phyloP scores from a whole-genome alignment of 805 yeast genomes.

The Teunomyces tritomae region DNA sequence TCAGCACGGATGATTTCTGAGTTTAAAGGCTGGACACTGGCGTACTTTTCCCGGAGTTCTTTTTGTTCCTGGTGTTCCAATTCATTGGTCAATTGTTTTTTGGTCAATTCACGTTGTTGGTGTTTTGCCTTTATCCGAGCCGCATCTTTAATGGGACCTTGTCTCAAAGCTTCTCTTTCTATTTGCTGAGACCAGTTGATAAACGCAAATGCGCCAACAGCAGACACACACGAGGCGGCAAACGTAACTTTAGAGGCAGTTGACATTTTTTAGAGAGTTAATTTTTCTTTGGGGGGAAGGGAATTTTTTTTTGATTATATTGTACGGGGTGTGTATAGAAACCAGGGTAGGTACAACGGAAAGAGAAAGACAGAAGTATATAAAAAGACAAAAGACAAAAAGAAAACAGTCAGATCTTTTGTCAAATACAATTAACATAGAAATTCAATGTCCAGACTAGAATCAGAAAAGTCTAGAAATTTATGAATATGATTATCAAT shows the following conservation, averaged over 20 bases:
- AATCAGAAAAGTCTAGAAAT: too few relatives aligned
- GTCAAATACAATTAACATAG: too few relatives aligned
- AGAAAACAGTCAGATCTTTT: too few relatives aligned
- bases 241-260: slow-evolving; percentile 76
- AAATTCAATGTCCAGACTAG: too few relatives aligned
- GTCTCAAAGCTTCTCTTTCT: slow-evolving; percentile 70
- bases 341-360: neutral
- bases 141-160: slow-evolving; percentile 85
- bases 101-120: slow-evolving; percentile 27
- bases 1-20: slow-evolving; percentile 26
- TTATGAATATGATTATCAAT: too few relatives aligned
- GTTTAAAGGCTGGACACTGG: slow-evolving; percentile 57
- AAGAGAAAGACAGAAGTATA: too few relatives aligned
- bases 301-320: neutral
- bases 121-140: slow-evolving; percentile 51
- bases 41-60: slow-evolving; percentile 55
- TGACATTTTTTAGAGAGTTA: slow-evolving; percentile 53
- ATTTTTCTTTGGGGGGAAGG: neutral
- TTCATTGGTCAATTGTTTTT: slow-evolving; percentile 51
- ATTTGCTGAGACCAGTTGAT: slow-evolving; percentile 68
- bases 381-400: too few relatives aligned
- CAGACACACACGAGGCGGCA: slow-evolving; percentile 52
- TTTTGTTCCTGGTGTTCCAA: slow-evolving; percentile 66
- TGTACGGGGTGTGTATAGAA: slow-evolving; percentile 19
- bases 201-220: slow-evolving; percentile 60